Evolutionary conservation across 805 yeast species (phyloP).

Genomic region (Ogataea trehalophila): DNA sequence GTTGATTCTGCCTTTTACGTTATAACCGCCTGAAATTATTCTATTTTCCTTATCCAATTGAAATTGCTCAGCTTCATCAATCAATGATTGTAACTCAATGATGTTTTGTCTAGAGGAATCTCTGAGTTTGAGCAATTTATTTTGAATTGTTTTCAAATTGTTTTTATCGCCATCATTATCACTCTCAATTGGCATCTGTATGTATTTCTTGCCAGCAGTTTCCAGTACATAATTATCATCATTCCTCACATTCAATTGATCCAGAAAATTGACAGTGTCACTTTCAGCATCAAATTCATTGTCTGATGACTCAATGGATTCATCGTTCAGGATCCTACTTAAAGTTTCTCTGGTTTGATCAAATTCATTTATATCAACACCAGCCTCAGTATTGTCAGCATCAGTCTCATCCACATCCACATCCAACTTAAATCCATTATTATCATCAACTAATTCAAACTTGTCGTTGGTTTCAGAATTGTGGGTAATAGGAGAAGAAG

Average conservation of each 20-base stretch:
- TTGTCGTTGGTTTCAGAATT: too few species aligned
- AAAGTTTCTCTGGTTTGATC: slow-evolving; percentile 1
- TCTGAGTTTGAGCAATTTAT: background rate
- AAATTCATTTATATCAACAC: background rate
- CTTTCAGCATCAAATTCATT: too few species aligned
- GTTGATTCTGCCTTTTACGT: too few species aligned
- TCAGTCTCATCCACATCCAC: background rate
- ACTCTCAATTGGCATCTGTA: too few species aligned
- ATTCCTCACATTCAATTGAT: too few species aligned
- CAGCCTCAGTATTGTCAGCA: background rate
- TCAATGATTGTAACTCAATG: background rate
- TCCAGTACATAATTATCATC: too few species aligned
- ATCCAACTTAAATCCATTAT: background rate
- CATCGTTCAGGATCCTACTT: slow-evolving; percentile 1
- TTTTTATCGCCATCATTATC: too few species aligned
- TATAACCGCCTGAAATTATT: too few species aligned
- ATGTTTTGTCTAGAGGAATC: background rate
- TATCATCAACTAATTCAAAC: background rate
- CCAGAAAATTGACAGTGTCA: too few species aligned
- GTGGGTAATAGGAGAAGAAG: too few species aligned
- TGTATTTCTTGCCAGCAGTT: too few species aligned
- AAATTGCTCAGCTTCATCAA: background rate
- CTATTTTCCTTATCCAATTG: too few species aligned
- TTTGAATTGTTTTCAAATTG: background rate
- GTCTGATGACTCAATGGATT: background rate